Evolutionary conservation across 495 filamentous ascomycete species (phyloP).

Genomic region (Choiromyces venosus): DNA sequence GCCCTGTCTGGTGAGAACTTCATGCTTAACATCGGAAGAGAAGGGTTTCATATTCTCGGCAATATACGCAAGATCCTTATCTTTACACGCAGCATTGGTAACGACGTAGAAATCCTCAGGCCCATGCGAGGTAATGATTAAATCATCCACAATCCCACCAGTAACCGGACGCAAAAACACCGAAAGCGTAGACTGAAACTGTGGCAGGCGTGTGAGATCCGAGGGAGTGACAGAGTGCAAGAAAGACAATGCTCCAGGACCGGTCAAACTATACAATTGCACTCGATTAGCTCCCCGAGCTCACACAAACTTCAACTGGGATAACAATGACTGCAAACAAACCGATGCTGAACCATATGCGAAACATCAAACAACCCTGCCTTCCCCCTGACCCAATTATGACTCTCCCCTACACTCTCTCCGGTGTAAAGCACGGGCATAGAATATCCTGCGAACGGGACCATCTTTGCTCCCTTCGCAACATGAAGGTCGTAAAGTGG

Average conservation of each 20-base stretch:
- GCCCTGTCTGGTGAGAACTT: slow-evolving; percentile 61
- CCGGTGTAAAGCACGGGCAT: slow-evolving; percentile 89
- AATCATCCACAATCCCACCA: slow-evolving; percentile 91
- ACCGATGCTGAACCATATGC: slow-evolving; percentile 64
- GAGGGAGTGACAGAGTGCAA: slow-evolving; percentile 76
- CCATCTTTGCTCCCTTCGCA: slow-evolving; percentile 79
- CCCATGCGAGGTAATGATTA: slow-evolving; percentile 70
- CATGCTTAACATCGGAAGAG: slow-evolving; percentile 56
- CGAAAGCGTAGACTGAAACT: slow-evolving; percentile 67
- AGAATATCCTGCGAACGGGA: slow-evolving; percentile 86
- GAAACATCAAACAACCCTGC: slow-evolving; percentile 84
- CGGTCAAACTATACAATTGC: slow-evolving; percentile 52
- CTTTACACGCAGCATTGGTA: slow-evolving; percentile 87
- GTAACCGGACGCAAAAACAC: slow-evolving; percentile 70
- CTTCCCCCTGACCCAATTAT: slow-evolving; percentile 79
- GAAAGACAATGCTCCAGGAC: slow-evolving; percentile 69
- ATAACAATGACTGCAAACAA: slow-evolving; percentile 2
- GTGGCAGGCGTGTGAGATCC: slow-evolving; percentile 52
- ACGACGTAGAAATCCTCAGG: slow-evolving; percentile 79
- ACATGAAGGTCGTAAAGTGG: slow-evolving; percentile 80
- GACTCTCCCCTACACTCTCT: slow-evolving; percentile 68
- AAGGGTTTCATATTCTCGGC: slow-evolving; percentile 54
- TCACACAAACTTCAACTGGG: not conserved
- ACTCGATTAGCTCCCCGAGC: too few relatives aligned
- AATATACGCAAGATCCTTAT: slow-evolving; percentile 78